Conservation (phyloP, 2,329 filamentous ascomycete genomes). For the Graphiopsis chlorocephala region DNA sequence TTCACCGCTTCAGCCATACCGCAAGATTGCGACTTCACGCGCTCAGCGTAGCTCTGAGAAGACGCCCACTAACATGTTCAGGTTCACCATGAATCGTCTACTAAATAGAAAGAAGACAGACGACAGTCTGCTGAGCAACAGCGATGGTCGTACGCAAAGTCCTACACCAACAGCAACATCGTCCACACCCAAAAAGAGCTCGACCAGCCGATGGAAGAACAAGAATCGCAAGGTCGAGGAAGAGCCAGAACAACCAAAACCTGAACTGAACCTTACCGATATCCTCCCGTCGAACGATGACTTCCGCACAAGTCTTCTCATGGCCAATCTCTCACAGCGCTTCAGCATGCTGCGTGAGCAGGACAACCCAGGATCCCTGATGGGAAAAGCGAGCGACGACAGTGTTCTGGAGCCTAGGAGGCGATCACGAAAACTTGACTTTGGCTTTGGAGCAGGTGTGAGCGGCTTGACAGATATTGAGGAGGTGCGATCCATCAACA, state of each 20-base stretch:
- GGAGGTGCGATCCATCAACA: conserved; percentile 78
- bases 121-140: not conserved
- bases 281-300: conserved; percentile 81
- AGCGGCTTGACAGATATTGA: conserved; percentile 73
- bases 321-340: conserved; percentile 89
- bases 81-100: conserved; percentile 16
- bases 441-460: conserved; percentile 54
- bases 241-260: conserved; percentile 54
- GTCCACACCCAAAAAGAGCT: conserved; percentile 31
- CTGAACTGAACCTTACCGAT: conserved; percentile 67
- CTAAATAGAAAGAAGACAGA: conserved; percentile 18
- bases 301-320: conserved; percentile 91
- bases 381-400: conserved; percentile 93
- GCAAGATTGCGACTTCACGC: not conserved
- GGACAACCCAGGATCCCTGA: conserved; percentile 81
- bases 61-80: conserved; percentile 12
- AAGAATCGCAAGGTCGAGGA: conserved; percentile 46
- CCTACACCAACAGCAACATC: conserved; percentile 19
- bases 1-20: not conserved
- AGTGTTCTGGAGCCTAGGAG: conserved; percentile 83
- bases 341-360: conserved; percentile 97
- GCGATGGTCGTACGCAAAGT: not conserved
- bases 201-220: conserved; percentile 42
- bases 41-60: not conserved
- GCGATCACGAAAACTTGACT: conserved; percentile 73